Evolutionary conservation across 805 yeast species (phyloP).

Genomic region (Debaryomyces tyrocola): DNA sequence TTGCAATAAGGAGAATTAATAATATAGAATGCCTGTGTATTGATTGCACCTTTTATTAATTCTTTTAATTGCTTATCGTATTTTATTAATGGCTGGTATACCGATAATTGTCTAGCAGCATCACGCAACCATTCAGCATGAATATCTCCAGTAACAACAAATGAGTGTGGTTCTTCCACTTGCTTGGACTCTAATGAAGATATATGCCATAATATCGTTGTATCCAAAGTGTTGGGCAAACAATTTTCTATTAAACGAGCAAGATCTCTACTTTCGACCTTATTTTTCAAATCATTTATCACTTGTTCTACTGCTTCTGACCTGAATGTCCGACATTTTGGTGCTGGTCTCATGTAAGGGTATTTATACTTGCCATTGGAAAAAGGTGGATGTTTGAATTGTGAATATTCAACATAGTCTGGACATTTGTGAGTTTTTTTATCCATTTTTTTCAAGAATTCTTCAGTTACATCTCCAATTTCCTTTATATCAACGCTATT

Average conservation of each 20-base stretch:
- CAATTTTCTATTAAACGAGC: constrained; percentile 78
- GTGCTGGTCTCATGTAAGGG: constrained; percentile 77
- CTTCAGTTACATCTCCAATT: constrained; percentile 9
- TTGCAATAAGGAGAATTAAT: constrained; percentile 76
- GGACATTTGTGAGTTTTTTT: constrained; percentile 44
- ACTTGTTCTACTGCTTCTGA: constrained; percentile 62
- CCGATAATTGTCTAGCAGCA: constrained; percentile 78
- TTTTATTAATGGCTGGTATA: constrained; percentile 62
- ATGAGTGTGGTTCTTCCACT: constrained; percentile 50
- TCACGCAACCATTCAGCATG: constrained; percentile 94
- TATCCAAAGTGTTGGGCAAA: constrained; percentile 84
- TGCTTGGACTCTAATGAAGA: constrained; percentile 14
- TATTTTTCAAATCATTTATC: constrained; percentile 49
- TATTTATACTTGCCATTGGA: constrained; percentile 54
- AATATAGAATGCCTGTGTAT: constrained; percentile 71
- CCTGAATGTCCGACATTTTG: constrained; percentile 68
- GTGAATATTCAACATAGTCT: constrained; percentile 62
- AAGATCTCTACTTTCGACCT: constrained; percentile 62
- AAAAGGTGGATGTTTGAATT: constrained; percentile 53
- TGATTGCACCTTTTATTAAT: constrained; percentile 74
- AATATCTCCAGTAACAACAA: constrained; percentile 88
- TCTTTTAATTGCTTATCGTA: constrained; percentile 50
- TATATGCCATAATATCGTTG: constrained; percentile 75
- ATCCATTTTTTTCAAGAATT: constrained; percentile 19
- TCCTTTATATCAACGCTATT: not conserved